Evolutionary conservation across 768 basidiomycete genomes (phyloP), one percentile per base, ranked within the genome.

Genomic region (Tubosaeta brunneosetosa): DNA sequence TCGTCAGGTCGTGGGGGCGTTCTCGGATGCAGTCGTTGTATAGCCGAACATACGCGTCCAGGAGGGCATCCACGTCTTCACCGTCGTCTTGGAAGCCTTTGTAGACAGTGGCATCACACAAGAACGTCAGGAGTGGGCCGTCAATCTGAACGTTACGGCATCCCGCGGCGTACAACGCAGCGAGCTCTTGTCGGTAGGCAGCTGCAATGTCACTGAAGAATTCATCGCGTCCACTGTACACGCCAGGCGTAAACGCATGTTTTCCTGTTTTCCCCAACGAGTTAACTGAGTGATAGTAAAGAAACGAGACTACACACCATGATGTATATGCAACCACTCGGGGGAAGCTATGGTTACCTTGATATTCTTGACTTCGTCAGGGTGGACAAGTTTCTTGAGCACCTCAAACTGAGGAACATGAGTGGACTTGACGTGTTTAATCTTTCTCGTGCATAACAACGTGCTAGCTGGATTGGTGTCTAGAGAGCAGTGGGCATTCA

Each of bases 271-370:
- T 7, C 9, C 12, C 13, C 5, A 1, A 26, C 55, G 34, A 58
- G 42, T 44, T 14, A 4, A 16, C 9, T 16, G 8, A 4, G 44
- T 8, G n/a, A 14, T 19, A 4, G 19, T 14, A 12, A 4, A 4
- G 12, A 4, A 7, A 40, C n/a, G 19, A 3, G 11, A 38, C 3
- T 7, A 6, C 58, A 73, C 75, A 46, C 85, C 85, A 62, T 84
- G 83, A 25, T 81, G 78, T 27, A 85, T 78, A 63, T 85, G 84
- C 65, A 81, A 84, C 83, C 85, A 86, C 33, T 82, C 81, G 3
- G 86, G 87, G 0, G 85, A 80, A 53, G 81, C 84, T 67, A 87
- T 72, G 13, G 84, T 88, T 53, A 89, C 61, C 66, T 91, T 90
- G 66, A 89, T 77, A 61, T 76, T 73, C 61, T 77, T 76, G 53